Conservation (phyloP, 169 alveolate species). For the Eimeria necatrix region DNA sequence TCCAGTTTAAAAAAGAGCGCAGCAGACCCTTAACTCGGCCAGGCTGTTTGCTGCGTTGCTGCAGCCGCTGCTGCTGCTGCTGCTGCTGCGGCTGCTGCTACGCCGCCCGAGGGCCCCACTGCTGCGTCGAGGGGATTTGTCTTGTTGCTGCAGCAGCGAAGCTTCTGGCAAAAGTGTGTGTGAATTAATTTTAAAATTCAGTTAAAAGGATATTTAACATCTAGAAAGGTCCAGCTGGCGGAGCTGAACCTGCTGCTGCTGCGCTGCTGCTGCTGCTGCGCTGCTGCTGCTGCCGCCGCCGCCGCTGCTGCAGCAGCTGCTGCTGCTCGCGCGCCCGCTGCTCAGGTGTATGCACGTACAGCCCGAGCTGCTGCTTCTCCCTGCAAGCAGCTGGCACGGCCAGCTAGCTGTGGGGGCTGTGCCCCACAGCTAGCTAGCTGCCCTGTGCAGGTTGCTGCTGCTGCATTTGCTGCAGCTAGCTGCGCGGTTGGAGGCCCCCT, state of each 20-base stretch:
- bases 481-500: too few relatives aligned
- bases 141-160: background rate
- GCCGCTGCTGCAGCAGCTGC: background rate
- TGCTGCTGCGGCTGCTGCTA: constrained; percentile 6
- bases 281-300: background rate
- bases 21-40: too few relatives aligned
- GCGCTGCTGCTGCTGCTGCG: background rate
- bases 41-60: too few relatives aligned
- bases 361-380: too few relatives aligned
- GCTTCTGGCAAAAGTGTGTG: background rate
- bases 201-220: background rate
- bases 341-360: too few relatives aligned
- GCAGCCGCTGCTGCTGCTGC: constrained; percentile 4
- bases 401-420: too few relatives aligned
- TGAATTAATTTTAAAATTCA: background rate
- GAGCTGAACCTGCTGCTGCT: background rate
- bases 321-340: too few relatives aligned
- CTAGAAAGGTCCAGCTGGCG: background rate
- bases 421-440: too few relatives aligned
- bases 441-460: too few relatives aligned
- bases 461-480: too few relatives aligned
- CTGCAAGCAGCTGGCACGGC: too few relatives aligned
- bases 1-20: background rate
- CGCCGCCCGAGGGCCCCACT: background rate
- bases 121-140: background rate